Evolutionary conservation across 805 yeast genomes (phyloP), one percentile per base, ranked within the genome.

Genomic region (Sporopachydermia quercuum): DNA sequence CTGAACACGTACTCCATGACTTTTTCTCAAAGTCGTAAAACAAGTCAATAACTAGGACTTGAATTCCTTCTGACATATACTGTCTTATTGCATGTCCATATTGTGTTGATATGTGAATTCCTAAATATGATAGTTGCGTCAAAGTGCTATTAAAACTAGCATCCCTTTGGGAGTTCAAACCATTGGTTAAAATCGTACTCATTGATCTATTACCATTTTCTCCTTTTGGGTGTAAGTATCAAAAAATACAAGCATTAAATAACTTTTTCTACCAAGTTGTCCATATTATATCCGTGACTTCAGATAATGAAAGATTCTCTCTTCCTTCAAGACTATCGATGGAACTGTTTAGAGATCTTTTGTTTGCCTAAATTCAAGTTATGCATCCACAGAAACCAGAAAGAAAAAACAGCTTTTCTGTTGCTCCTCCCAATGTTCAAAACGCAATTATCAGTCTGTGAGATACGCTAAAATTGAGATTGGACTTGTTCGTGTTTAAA

Each of bases 1-100:
- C 65, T 1, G 79, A 79, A 46, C 79, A 74, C 16, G 73, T 52
- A 50, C 71, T 77, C 78, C 77, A 72, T 36, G 42, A 45, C 6
- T 45, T 37, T 4, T 57, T 52, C 35, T 46, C 48, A 27, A 58
- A 57, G 49, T 70, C 70, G 71, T 71, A 74, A 51, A 66, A 73
- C n/a, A 72, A 48, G 47, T 75, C 76, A 4, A 71, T 34, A 44
- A 58, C 49, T 15, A 66, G 37, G 3, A 57, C 48, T 16, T 51
- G 56, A 37, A 55, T 55, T 3, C 73, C 71, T 11, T 46, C 49
- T 19, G 66, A 49, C 4, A 55, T 44, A 5, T 40, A 45, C 15
- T 36, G 39, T 6, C 57, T 19, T 5, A 37, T 38, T 3, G 39
- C 16, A n/a, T 61, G 40, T 2, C 57, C 44, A 11, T 43, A 45